Base-by-base conservation (phyloP, 352 stramenopile species). In the Globisporangium canariense region DNA sequence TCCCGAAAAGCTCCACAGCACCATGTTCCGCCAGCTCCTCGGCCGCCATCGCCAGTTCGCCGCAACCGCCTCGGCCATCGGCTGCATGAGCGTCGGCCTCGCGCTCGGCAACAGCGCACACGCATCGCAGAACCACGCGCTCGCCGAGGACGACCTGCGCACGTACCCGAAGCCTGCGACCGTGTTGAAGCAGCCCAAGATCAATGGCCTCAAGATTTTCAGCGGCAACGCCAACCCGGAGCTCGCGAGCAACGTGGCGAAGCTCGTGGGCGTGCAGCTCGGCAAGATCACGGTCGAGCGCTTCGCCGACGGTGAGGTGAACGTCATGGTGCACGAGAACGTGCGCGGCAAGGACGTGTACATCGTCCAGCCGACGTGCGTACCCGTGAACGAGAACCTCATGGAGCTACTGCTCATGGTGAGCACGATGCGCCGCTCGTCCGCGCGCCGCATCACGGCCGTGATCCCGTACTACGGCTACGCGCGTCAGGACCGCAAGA, bases 311-410 rank as follows among this genome's bases (percentile, higher is more conserved):
- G 98, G 97, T 55, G 98, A 99, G 78, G 97, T 99, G 11, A 99
- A 99, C 74, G 94, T 99, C 68, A 98, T 99, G 84, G 97, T 99
- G 66, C 96, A 99, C 74, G 97, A 99, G 73, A 99, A 99, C 79
- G 97, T 99, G 70, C 95, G 97, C 64, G 98, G 98, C 63, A 99
- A 99, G 75, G 97, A 99, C 85, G 96, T 99, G 64, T 99, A 99
- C 83, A 98, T 99, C 68, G 94, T 99, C 51, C 98, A 99, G 83
- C 97, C 98, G 8, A 99, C 98, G 38, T 99, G 97, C 78, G 78
- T 97, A 65, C 97, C 97, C 41, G 97, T 99, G 62, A 99, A 99
- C 79, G 97, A 99, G 79, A 99, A 99, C 78, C 86, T 99, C 2
- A 99, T 99, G 97, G 98, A 99, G 83, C 78, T 99, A 58, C 78